Conservation (phyloP, 75 land plant species). For the Azolla pinnata region DNA sequence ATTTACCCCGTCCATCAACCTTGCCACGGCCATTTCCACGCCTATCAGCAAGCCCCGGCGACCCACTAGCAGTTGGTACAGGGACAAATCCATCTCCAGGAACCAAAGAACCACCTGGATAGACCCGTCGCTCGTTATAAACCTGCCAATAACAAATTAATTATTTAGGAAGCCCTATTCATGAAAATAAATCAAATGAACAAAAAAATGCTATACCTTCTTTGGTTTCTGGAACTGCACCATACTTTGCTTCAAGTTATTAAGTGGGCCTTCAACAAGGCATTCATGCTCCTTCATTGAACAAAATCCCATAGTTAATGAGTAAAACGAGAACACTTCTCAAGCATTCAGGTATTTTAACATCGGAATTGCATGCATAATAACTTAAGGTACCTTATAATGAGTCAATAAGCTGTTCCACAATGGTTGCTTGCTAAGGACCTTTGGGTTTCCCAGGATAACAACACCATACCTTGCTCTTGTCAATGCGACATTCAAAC, state of each 20-base stretch:
- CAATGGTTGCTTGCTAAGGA: slow-evolving; percentile 88
- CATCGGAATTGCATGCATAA: not conserved
- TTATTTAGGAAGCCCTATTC: not conserved
- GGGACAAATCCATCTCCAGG: slow-evolving; percentile 53
- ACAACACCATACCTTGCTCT: slow-evolving; percentile 97
- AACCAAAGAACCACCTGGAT: slow-evolving; percentile 57
- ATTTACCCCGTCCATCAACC: slow-evolving; percentile 3
- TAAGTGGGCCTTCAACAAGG: slow-evolving; percentile 95
- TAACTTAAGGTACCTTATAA: slow-evolving; percentile 99
- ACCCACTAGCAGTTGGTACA: slow-evolving; percentile 29
- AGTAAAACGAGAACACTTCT: no score
- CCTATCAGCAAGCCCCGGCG: slow-evolving; percentile 45
- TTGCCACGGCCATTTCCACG: slow-evolving; percentile 56
- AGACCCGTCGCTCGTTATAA: slow-evolving; percentile 71
- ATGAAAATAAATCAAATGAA: not conserved
- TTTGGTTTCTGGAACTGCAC: slow-evolving; percentile 99
- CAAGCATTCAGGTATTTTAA: not conserved
- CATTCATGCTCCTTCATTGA: slow-evolving; percentile 81
- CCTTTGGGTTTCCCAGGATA: slow-evolving; percentile 94
- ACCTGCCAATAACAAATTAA: slow-evolving; percentile 31
- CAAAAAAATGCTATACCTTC: slow-evolving; percentile 51
- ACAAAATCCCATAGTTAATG: no score
- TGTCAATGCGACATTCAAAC: slow-evolving; percentile 95
- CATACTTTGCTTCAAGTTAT: slow-evolving; percentile 98
- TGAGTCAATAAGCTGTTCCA: slow-evolving; percentile 96